Percentiles rank a stretch among this genome's conserved stretches.
Evolutionary conservation across 2,329 filamentous ascomycete species (phyloP).

Genomic region (Epichloe scottii): DNA sequence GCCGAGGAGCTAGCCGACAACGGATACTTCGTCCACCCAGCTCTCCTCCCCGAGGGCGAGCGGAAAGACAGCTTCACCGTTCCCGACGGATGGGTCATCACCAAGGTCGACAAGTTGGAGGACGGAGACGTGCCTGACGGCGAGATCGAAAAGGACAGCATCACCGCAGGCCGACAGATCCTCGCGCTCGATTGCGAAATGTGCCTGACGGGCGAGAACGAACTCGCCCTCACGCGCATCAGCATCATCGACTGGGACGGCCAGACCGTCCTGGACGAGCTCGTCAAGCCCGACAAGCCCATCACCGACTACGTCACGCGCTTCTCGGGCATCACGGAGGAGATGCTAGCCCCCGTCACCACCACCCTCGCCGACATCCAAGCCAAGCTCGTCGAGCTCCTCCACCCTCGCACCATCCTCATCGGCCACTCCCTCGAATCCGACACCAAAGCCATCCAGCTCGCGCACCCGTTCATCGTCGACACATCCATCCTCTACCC

Average conservation of each 20-base stretch:
- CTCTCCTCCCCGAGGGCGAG: constrained; percentile 49
- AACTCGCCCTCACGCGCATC: constrained; percentile 77
- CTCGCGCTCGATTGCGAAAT: constrained; percentile 92
- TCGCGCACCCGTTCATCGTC: constrained; percentile 86
- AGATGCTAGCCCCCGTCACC: constrained; percentile 70
- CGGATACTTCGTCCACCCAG: constrained; percentile 75
- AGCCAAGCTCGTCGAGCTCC: constrained; percentile 54
- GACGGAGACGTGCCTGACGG: constrained; percentile 56
- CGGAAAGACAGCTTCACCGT: constrained; percentile 38
- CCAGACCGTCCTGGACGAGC: constrained; percentile 68
- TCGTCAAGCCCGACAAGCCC: constrained; percentile 81
- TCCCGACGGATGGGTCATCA: constrained; percentile 74
- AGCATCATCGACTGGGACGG: constrained; percentile 83
- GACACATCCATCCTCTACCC: constrained; percentile 87
- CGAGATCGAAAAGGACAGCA: constrained; percentile 66
- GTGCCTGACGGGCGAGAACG: constrained; percentile 73
- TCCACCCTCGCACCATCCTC: constrained; percentile 62
- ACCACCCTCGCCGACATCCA: constrained; percentile 81
- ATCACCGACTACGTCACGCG: constrained; percentile 87
- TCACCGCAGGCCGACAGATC: constrained; percentile 69
- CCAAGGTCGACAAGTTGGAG: constrained; percentile 50
- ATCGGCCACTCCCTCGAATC: constrained; percentile 74
- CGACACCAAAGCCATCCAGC: constrained; percentile 69
- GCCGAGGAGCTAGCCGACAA: constrained; percentile 67
- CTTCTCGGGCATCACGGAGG: constrained; percentile 83